A percentile compares a stretch with the other conserved stretches of the same genome.
Conservation (phyloP, 192 early-diverging fungal genomes). For the Borealophlyctis nickersoniae region DNA sequence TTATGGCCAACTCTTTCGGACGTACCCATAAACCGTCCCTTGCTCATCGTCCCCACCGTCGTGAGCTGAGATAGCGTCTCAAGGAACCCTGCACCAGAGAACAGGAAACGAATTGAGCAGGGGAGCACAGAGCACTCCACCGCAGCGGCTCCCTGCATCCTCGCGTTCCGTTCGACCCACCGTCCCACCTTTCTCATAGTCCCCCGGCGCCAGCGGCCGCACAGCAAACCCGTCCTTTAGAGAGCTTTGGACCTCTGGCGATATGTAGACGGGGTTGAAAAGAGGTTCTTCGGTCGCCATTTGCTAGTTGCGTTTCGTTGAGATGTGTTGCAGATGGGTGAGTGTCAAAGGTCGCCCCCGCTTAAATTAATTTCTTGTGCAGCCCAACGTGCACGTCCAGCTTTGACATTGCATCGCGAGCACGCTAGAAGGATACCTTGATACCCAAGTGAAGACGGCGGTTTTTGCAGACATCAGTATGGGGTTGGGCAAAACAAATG, state of each 20-base stretch:
- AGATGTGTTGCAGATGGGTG: too few relatives aligned
- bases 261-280: constrained; percentile 70
- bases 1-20: background rate
- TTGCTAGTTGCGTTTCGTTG: too few relatives aligned
- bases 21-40: constrained; percentile 64
- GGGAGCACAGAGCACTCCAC: background rate
- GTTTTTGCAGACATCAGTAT: too few relatives aligned
- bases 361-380: too few relatives aligned
- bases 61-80: constrained; percentile 69
- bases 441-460: too few relatives aligned
- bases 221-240: constrained; percentile 69
- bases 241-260: constrained; percentile 50
- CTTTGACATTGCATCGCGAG: too few relatives aligned
- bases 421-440: too few relatives aligned
- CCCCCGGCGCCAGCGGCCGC: constrained; percentile 71
- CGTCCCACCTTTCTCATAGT: constrained; percentile 71
- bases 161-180: too few relatives aligned
- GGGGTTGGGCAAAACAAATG: too few relatives aligned
- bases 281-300: constrained; percentile 28
- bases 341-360: too few relatives aligned
- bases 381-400: too few relatives aligned
- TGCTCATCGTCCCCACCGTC: constrained; percentile 68
- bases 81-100: constrained; percentile 41
- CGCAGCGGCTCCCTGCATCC: too few relatives aligned
- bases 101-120: background rate